A percentile compares a stretch with the other conserved stretches of the same genome.
Conservation (phyloP, 106 monocot genomes). For the Allium cepa region DNA sequence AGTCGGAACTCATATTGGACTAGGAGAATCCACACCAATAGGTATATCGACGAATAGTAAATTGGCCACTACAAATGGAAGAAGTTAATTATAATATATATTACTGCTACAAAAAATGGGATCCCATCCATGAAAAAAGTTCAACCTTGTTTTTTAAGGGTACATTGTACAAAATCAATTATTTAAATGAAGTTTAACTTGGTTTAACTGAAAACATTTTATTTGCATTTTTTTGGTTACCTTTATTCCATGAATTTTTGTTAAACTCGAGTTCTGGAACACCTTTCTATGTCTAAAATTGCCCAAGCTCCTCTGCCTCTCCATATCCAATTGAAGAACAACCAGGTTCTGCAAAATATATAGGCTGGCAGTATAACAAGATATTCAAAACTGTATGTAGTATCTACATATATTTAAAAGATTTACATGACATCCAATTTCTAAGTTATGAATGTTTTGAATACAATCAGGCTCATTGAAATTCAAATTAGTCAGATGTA, state of each 20-base stretch:
- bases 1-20: too few relatives aligned
- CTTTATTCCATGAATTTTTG: constrained; percentile 37
- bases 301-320: constrained; percentile 43
- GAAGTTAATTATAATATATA: background rate
- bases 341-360: constrained; percentile 25
- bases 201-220: too few relatives aligned
- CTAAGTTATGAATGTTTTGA: background rate
- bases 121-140: too few relatives aligned
- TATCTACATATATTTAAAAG: too few relatives aligned
- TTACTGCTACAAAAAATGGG: background rate
- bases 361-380: background rate
- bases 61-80: constrained; percentile 36
- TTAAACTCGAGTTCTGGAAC: constrained; percentile 28
- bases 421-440: background rate
- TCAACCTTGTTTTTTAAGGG: too few relatives aligned
- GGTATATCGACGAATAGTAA: constrained; percentile 61
- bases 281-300: constrained; percentile 26
- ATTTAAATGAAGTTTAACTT: background rate
- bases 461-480: too few relatives aligned
- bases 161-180: too few relatives aligned
- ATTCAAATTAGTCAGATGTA: too few relatives aligned
- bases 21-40: constrained; percentile 71
- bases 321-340: constrained; percentile 48
- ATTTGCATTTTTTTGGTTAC: background rate
- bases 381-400: too few relatives aligned